A percentile compares a stretch with the other conserved stretches of the same genome.
Conservation (phyloP, 2,329 filamentous ascomycete species). For the Ustulina deusta region DNA sequence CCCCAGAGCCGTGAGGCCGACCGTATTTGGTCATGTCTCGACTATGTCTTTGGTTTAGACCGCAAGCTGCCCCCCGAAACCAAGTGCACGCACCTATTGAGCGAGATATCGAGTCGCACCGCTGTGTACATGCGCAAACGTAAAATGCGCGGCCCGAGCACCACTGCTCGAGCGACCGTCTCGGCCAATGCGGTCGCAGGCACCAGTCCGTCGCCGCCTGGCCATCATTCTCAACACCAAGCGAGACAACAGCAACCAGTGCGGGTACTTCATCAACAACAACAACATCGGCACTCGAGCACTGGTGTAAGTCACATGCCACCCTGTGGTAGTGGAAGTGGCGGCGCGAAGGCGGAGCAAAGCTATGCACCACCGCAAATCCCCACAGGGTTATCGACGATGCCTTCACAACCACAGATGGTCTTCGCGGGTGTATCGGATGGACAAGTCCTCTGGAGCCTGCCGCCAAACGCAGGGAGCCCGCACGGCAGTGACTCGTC, state of each 20-base stretch:
- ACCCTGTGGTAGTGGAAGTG: neutral
- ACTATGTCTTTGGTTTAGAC: conserved; percentile 77
- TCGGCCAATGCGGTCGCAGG: conserved; percentile 53
- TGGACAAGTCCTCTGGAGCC: conserved; percentile 61
- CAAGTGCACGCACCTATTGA: conserved; percentile 71
- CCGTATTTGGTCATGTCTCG: conserved; percentile 77
- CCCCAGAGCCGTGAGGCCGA: conserved; percentile 69
- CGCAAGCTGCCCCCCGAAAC: conserved; percentile 61
- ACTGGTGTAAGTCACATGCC: conserved; percentile 13
- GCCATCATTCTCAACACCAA: conserved; percentile 25
- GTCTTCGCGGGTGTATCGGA: conserved; percentile 62
- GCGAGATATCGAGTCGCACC: conserved; percentile 71
- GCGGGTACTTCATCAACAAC: conserved; percentile 19
- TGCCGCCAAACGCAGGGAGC: conserved; percentile 56
- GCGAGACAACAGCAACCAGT: conserved; percentile 26
- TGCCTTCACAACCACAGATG: conserved; percentile 46
- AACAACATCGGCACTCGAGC: conserved; percentile 2
- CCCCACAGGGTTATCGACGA: neutral
- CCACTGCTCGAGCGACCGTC: conserved; percentile 56
- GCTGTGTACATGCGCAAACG: conserved; percentile 70
- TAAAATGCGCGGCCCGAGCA: conserved; percentile 63
- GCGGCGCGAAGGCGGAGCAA: conserved; percentile 26
- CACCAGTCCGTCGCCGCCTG: conserved; percentile 36
- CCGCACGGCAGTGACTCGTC: conserved; percentile 59
- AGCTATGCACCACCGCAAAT: conserved; percentile 18